A percentile compares a stretch with the other conserved stretches of the same genome.
These are phyloP conservation scores for Conoideocrella luteorostrata DNA, from an alignment of 2,329 filamentous ascomycete genomes.

Conservation along the genomic window DNA sequence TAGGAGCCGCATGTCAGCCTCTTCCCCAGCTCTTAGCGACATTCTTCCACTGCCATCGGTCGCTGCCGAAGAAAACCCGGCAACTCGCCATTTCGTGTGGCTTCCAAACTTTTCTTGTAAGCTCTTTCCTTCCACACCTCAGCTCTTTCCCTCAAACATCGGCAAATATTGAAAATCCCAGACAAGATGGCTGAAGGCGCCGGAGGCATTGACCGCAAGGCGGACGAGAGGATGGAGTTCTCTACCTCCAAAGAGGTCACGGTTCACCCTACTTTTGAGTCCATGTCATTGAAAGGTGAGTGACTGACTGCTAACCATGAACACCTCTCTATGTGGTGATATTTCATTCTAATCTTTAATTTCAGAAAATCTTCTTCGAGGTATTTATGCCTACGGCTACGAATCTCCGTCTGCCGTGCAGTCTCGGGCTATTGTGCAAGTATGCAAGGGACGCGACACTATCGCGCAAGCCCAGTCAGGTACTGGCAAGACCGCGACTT, in stretches of 20 bases:
- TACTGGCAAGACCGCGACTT: slow-evolving; percentile 94
- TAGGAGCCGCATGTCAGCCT: too few species aligned
- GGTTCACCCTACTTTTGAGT: slow-evolving; percentile 87
- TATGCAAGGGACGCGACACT: slow-evolving; percentile 98
- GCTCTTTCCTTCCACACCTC: background rate
- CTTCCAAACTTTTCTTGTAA: slow-evolving; percentile 22
- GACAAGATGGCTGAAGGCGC: slow-evolving; percentile 77
- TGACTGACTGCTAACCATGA: background rate
- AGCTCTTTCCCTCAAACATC: background rate
- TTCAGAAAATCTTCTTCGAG: slow-evolving; percentile 83
- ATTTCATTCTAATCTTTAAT: slow-evolving; percentile 2
- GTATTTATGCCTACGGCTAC: slow-evolving; percentile 97
- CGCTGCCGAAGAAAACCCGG: slow-evolving; percentile 26
- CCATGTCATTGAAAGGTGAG: slow-evolving; percentile 85
- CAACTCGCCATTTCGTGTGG: too few species aligned
- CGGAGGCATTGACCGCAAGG: slow-evolving; percentile 75
- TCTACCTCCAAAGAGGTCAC: slow-evolving; percentile 96
- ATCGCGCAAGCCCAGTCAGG: slow-evolving; percentile 97
- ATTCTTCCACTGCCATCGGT: background rate
- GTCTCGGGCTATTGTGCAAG: slow-evolving; percentile 95
- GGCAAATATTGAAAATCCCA: background rate
- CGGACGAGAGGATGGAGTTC: slow-evolving; percentile 96
- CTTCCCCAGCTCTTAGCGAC: too few species aligned
- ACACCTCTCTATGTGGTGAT: background rate
- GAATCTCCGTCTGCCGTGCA: slow-evolving; percentile 97